Evolutionary conservation across 176 grass and related monocot genomes (phyloP).

Genomic region (Lolium multiflorum): DNA sequence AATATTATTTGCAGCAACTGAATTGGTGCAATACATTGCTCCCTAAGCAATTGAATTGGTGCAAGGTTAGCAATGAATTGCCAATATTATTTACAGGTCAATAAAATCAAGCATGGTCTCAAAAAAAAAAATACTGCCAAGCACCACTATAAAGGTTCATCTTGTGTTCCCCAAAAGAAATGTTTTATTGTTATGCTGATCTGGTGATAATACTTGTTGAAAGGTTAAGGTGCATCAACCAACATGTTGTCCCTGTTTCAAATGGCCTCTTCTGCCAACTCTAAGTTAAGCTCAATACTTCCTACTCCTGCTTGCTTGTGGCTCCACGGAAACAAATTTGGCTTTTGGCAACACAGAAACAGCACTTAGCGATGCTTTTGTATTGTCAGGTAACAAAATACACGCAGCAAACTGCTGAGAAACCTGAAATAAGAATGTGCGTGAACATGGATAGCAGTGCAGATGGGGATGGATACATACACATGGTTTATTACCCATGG

Average conservation of each 20-base stretch:
- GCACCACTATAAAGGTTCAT: not conserved
- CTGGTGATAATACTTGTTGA: no score
- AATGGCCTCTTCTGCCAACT: conserved; percentile 19
- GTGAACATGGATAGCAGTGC: not conserved
- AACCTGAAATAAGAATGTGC: conserved; percentile 17
- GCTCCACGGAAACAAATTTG: conserved; percentile 28
- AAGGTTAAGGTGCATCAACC: not conserved
- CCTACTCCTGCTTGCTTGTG: conserved; percentile 17
- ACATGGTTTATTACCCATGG: conserved; percentile 3
- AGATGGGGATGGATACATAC: not conserved
- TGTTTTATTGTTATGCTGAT: not conserved
- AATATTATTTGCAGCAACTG: no score
- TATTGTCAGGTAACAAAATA: conserved; percentile 4
- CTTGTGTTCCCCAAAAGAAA: not conserved
- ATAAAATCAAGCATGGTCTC: not conserved
- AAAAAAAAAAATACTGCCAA: not conserved
- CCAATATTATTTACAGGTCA: no score
- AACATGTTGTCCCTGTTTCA: conserved; percentile 11
- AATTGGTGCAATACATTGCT: no score
- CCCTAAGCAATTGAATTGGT: no score
- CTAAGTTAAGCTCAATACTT: conserved; percentile 28
- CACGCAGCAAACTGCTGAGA: conserved; percentile 11
- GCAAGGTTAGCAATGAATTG: no score
- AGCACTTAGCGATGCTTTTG: conserved; percentile 23
- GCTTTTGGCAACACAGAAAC: conserved; percentile 31